Percentiles rank a stretch among this genome's conserved stretches.
phyloP scores from a whole-genome alignment of 1,284 basidiomycete species.

The Exobasidium cylindrosporum region DNA sequence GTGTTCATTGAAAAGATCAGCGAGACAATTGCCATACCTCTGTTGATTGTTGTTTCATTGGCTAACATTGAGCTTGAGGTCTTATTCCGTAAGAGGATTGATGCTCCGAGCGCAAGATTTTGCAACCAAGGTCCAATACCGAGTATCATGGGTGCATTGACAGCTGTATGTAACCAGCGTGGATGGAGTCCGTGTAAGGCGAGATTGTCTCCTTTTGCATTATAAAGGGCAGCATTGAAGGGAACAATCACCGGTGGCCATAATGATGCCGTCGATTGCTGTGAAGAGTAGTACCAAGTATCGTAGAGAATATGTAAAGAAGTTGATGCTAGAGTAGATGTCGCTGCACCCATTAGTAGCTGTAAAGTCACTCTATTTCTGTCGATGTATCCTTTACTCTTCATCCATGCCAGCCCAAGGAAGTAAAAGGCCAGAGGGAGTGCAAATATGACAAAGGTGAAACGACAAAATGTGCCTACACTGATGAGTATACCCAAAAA shows the following conservation, averaged over 20 bases:
- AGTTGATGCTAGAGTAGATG: conserved; percentile 6
- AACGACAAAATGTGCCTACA: conserved; percentile 44
- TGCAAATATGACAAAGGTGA: conserved; percentile 50
- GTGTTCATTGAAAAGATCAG: too few species aligned
- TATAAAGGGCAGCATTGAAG: conserved; percentile 53
- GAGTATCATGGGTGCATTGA: conserved; percentile 54
- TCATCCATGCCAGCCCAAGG: background rate
- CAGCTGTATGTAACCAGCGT: conserved; percentile 45
- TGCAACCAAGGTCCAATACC: conserved; percentile 25
- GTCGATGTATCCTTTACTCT: background rate
- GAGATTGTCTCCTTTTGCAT: conserved; percentile 46
- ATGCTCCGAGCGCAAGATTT: background rate
- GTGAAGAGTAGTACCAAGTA: conserved; percentile 19
- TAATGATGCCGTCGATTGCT: background rate
- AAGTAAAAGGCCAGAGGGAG: conserved; percentile 21
- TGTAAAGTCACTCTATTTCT: background rate
- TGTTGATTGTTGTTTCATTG: too few species aligned
- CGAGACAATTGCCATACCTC: too few species aligned
- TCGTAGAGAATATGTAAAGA: conserved; percentile 18
- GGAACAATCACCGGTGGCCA: conserved; percentile 30
- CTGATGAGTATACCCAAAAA: conserved; percentile 19
- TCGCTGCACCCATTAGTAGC: background rate
- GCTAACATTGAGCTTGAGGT: too few species aligned
- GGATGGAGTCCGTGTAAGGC: conserved; percentile 54
- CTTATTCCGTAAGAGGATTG: too few species aligned